Conservation (phyloP, 1,284 basidiomycete genomes). For the Lentinus polychrous region DNA sequence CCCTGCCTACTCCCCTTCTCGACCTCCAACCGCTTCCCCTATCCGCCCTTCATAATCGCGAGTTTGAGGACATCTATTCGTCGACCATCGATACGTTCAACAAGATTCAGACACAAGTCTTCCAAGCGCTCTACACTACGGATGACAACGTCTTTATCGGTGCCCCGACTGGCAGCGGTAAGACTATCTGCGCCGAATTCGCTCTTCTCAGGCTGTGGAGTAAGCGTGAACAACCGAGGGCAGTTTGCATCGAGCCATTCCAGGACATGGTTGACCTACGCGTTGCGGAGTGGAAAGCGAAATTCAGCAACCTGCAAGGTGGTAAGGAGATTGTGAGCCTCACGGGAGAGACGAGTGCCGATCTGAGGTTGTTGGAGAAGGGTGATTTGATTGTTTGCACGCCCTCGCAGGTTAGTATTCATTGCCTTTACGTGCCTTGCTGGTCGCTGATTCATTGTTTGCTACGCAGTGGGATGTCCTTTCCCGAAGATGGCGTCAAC, state of each 20-base stretch:
- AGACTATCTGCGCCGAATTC: slow-evolving; percentile 97
- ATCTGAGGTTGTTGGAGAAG: slow-evolving; percentile 86
- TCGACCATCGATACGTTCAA: slow-evolving; percentile 82
- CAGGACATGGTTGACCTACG: slow-evolving; percentile 95
- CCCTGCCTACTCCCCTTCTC: slow-evolving; percentile 85
- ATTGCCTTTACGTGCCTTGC: background rate
- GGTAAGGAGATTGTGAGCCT: slow-evolving; percentile 91
- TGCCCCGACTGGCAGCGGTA: slow-evolving; percentile 94
- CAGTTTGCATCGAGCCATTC: slow-evolving; percentile 94
- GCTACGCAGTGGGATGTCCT: slow-evolving; percentile 84
- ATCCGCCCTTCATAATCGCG: slow-evolving; percentile 86
- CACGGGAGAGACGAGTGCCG: slow-evolving; percentile 93
- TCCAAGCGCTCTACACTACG: slow-evolving; percentile 94
- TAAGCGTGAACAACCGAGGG: slow-evolving; percentile 75
- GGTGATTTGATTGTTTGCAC: slow-evolving; percentile 93
- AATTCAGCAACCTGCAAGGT: slow-evolving; percentile 78
- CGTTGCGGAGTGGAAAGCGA: slow-evolving; percentile 83
- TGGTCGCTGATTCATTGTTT: slow-evolving; percentile 13
- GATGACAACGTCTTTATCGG: slow-evolving; percentile 97
- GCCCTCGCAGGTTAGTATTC: slow-evolving; percentile 63
- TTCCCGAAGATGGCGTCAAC: slow-evolving; percentile 93
- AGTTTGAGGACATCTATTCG: slow-evolving; percentile 83
- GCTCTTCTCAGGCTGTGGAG: slow-evolving; percentile 91
- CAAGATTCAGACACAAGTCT: slow-evolving; percentile 99
- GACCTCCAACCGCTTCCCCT: slow-evolving; percentile 91